Percentiles rank a stretch among this genome's conserved stretches.
phyloP scores from a whole-genome alignment of 1,139 yeast genomes.

The Blastobotrys ciferrii region DNA sequence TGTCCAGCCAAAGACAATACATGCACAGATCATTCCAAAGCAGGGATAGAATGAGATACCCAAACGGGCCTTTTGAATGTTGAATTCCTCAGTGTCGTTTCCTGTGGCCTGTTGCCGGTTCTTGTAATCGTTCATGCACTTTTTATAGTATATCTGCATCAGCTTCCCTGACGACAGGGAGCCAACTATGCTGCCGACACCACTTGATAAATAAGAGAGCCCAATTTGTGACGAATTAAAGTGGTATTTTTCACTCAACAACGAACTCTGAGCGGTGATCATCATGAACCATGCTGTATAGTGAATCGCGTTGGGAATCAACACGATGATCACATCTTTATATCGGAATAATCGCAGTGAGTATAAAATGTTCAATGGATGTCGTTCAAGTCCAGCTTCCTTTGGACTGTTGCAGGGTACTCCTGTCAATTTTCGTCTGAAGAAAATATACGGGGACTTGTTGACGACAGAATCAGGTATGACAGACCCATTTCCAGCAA shows the following conservation, averaged over 20 bases:
- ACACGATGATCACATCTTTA: constrained; percentile 38
- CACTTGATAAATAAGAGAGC: constrained; percentile 48
- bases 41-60: constrained; percentile 38
- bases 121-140: constrained; percentile 17
- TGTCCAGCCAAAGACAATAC: constrained; percentile 70
- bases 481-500: constrained; percentile 68
- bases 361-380: constrained; percentile 39
- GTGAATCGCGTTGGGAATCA: constrained; percentile 57
- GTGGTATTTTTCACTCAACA: constrained; percentile 48
- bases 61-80: constrained; percentile 52
- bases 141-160: constrained; percentile 34
- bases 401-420: constrained; percentile 24
- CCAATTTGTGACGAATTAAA: constrained; percentile 58
- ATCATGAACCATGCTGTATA: constrained; percentile 70
- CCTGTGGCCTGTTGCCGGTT: constrained; percentile 40
- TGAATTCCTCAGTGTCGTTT: constrained; percentile 41
- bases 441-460: constrained; percentile 42
- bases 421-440: constrained; percentile 21
- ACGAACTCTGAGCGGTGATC: constrained; percentile 61
- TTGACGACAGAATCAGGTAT: constrained; percentile 44
- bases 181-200: constrained; percentile 40
- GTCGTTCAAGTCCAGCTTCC: constrained; percentile 32
- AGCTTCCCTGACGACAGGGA: constrained; percentile 36
- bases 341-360: constrained; percentile 36
- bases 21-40: constrained; percentile 34